phyloP scores from a whole-genome alignment of 2,329 filamentous ascomycete species.

The Exophiala aquamarina region DNA sequence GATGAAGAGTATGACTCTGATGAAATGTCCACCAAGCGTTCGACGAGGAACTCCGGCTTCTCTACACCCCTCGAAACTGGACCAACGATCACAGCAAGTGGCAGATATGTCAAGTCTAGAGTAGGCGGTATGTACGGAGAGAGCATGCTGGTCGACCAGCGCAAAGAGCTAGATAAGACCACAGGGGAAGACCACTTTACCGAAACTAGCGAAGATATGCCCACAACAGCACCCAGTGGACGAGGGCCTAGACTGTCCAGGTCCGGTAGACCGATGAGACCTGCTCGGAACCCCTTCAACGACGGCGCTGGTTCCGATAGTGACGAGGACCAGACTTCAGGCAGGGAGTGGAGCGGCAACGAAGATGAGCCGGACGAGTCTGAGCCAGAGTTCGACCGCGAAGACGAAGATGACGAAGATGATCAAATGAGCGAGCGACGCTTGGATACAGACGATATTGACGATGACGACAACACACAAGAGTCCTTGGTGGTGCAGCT shows the following conservation, averaged over 20 bases:
- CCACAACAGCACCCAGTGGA: conserved; percentile 37
- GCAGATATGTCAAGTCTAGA: conserved; percentile 69
- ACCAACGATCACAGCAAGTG: conserved; percentile 76
- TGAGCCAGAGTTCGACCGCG: conserved; percentile 73
- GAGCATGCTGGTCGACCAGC: conserved; percentile 55
- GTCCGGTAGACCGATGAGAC: conserved; percentile 18
- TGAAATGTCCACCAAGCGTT: conserved; percentile 63
- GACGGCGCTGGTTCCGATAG: conserved; percentile 48
- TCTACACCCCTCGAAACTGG: conserved; percentile 70
- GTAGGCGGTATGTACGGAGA: conserved; percentile 58
- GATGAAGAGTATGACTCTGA: conserved; percentile 69
- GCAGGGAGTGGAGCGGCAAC: conserved; percentile 45
- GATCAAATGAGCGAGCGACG: conserved; percentile 40
- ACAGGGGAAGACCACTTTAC: conserved; percentile 45
- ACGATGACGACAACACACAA: conserved; percentile 46
- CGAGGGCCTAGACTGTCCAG: conserved; percentile 34
- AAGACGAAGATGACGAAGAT: conserved; percentile 67
- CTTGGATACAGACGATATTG: conserved; percentile 37
- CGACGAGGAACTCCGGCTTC: conserved; percentile 67
- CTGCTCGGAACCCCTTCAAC: conserved; percentile 28
- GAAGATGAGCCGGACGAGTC: conserved; percentile 47
- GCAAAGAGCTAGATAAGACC: conserved; percentile 34
- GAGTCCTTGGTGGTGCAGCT: conserved; percentile 74
- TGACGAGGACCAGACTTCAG: conserved; percentile 64
- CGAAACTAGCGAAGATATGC: conserved; percentile 48